phyloP scores from a whole-genome alignment of 1,139 yeast genomes.

The Kodamaea alishanica region DNA sequence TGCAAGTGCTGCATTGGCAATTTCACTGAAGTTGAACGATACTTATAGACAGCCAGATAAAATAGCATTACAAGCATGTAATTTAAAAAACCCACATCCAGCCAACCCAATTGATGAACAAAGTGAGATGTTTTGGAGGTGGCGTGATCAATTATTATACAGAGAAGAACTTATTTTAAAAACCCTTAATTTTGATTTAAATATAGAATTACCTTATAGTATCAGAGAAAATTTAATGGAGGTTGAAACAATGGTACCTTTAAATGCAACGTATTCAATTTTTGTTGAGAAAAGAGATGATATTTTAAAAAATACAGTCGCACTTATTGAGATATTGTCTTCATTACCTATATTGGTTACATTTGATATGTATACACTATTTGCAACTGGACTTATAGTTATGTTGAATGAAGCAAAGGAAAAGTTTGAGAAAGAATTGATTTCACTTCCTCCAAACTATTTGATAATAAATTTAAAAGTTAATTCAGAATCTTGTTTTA shows the following conservation, averaged over 20 bases:
- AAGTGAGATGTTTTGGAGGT: conserved; percentile 42
- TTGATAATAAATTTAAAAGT: conserved; percentile 19
- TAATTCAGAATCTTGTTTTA: conserved; percentile 21
- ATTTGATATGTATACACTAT: conserved; percentile 32
- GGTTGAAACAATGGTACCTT: conserved; percentile 1
- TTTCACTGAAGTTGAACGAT: conserved; percentile 43
- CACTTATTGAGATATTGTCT: conserved; percentile 40
- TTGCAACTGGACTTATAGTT: conserved; percentile 33
- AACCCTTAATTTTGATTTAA: conserved; percentile 40
- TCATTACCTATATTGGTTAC: conserved; percentile 38
- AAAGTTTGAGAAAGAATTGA: conserved; percentile 15
- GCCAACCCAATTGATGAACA: conserved; percentile 36
- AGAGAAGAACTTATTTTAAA: conserved; percentile 43
- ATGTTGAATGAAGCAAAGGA: conserved; percentile 29
- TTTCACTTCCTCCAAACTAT: conserved; percentile 25
- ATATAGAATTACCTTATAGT: conserved; percentile 38
- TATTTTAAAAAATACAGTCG: conserved; percentile 31
- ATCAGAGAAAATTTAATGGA: conserved; percentile 26
- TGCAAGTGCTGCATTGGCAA: conserved; percentile 45
- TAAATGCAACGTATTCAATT: neutral
- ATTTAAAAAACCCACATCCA: conserved; percentile 29
- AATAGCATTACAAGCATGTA: conserved; percentile 39
- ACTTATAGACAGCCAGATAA: conserved; percentile 44
- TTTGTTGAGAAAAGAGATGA: conserved; percentile 29
- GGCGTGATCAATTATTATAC: conserved; percentile 45